Evolutionary conservation across 179 eudicot genomes (phyloP).

Genomic region (Gypsophila paniculata): DNA sequence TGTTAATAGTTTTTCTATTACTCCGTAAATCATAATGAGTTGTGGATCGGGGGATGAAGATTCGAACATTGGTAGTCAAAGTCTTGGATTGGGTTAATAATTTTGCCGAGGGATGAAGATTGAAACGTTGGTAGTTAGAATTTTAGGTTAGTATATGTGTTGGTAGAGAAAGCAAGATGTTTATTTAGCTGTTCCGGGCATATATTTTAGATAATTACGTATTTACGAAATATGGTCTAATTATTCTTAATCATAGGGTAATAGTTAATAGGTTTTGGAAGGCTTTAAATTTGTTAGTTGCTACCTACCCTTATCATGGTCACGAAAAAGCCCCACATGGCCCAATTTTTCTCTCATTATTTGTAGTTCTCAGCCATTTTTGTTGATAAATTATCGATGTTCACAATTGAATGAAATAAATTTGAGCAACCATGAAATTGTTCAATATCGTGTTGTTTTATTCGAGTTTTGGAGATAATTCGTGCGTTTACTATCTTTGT

Average conservation of each 20-base stretch:
- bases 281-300: not conserved
- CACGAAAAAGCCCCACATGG: slow-evolving; percentile 10
- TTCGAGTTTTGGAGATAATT: not conserved
- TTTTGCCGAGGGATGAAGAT: no score
- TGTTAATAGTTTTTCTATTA: not conserved
- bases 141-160: not conserved
- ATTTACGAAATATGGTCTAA: not conserved
- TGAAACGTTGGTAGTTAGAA: no score
- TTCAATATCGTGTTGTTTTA: not conserved
- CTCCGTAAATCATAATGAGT: not conserved
- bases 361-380: slow-evolving; percentile 1
- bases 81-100: not conserved
- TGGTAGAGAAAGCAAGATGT: not conserved
- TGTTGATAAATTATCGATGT: not conserved
- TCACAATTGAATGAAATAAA: not conserved
- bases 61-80: not conserved
- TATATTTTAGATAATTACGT: not conserved
- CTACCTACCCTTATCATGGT: slow-evolving; percentile 7
- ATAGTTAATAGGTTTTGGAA: not conserved
- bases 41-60: not conserved
- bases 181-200: not conserved
- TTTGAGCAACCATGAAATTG: not conserved
- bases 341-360: not conserved
- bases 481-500: not conserved
- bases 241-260: not conserved